Evolutionary conservation across 2,329 filamentous ascomycete genomes (phyloP), one percentile per base, ranked within the genome.

Genomic region (Ophiocordyceps camponoti-saundersi): DNA sequence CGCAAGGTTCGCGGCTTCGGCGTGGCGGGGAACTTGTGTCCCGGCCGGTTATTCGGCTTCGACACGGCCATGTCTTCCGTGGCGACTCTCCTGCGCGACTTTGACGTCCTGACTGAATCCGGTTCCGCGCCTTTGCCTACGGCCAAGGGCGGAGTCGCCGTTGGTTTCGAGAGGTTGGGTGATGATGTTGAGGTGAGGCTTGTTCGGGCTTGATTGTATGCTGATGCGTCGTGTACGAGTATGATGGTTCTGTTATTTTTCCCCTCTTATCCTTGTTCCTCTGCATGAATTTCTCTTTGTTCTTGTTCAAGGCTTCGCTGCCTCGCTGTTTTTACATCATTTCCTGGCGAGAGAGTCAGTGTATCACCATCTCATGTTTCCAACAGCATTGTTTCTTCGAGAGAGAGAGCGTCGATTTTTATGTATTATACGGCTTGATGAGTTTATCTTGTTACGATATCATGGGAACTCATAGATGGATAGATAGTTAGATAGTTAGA

Each of bases 11-110:
- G 53, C 36, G 58, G 57, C 6, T 61, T 61, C 48, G 59, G 59
- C 8, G 59, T 61, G 6, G 59, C 59, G 0, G 59, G 59, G 0
- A 61, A 61, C 34, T 48, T 61, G 49, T 61, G 59, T 20, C 59
- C 59, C 1, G 59, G 59, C 2, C 54, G 58, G 2, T 53, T 53
- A 1, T 55, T 61, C 46, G 59, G 59, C 7, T 57, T 57, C 29
- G 57, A 60, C 13, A 56, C 58, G 0, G 54, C 55, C 48, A 54
- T 61, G 46, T 53, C 53, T 18, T 52, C 56, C 6, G 49, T 57
- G 8, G 56, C 57, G 0, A 54, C 53, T 0, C 48, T 59, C 41
- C 49, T 61, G 47, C 49, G 56, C 3, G 53, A 48, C 5, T 61
- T 61, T 48, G 56, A 59, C 5, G 50, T 61, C n/a, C 44, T 51